phyloP scores from a whole-genome alignment of 768 basidiomycete genomes.

The Coprinopsis marcescibilis region DNA sequence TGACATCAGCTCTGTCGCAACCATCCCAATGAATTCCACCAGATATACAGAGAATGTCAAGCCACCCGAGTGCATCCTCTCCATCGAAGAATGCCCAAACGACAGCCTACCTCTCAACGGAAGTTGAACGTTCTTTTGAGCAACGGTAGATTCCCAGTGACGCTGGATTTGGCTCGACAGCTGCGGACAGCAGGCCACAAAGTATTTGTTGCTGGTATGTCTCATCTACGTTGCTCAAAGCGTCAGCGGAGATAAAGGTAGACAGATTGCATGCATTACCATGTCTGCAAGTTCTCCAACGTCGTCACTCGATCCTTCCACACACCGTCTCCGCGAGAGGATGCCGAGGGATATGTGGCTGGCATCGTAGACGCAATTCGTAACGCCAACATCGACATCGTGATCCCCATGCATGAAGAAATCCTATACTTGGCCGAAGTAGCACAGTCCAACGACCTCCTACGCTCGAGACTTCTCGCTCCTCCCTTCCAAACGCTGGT shows the following conservation, averaged over 20 bases:
- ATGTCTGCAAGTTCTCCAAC: constrained; percentile 18
- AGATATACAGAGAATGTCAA: background rate
- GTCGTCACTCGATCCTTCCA: constrained; percentile 15
- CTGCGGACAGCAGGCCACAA: constrained; percentile 13
- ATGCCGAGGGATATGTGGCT: constrained; percentile 13
- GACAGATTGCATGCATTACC: constrained; percentile 18
- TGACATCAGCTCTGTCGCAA: constrained; percentile 1
- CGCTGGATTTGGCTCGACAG: constrained; percentile 16
- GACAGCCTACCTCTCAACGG: background rate
- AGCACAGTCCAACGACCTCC: constrained; percentile 11
- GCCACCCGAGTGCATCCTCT: background rate
- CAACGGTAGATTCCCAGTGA: constrained; percentile 17
- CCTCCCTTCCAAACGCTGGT: constrained; percentile 15
- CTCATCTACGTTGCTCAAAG: background rate
- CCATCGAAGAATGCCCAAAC: background rate
- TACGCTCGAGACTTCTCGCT: constrained; percentile 13
- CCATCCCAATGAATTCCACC: background rate
- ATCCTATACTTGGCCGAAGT: constrained; percentile 17
- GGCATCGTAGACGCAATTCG: constrained; percentile 12
- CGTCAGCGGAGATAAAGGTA: background rate
- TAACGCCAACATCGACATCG: constrained; percentile 12
- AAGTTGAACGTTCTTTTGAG: constrained; percentile 16
- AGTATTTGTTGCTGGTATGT: constrained; percentile 16
- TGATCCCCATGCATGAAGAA: constrained; percentile 19
- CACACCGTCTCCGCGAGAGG: constrained; percentile 13